These are phyloP conservation scores for Suhomyces sp. DNA, from an alignment of 805 yeast genomes.

Conservation along the genomic window DNA sequence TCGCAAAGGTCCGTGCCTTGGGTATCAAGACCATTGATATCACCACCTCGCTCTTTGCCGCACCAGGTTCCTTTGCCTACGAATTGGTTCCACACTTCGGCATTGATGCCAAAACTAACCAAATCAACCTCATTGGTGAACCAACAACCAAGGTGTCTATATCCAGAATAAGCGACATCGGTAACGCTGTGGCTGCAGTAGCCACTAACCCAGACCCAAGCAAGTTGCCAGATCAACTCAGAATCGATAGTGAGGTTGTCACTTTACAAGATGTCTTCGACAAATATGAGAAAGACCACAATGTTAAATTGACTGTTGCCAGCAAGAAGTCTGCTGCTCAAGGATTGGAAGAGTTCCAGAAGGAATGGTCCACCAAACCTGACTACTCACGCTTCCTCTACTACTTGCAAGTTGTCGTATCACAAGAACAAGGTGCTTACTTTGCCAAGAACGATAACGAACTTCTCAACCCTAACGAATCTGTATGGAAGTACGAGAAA, in stretches of 20 bases:
- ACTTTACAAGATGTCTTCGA: slow-evolving; percentile 37
- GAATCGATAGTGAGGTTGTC: slow-evolving; percentile 41
- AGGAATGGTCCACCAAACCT: slow-evolving; percentile 13
- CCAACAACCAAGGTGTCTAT: slow-evolving; percentile 34
- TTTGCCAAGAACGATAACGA: slow-evolving; percentile 36
- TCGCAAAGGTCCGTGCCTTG: slow-evolving; percentile 14
- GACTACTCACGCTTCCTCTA: slow-evolving; percentile 36
- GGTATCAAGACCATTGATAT: slow-evolving; percentile 45
- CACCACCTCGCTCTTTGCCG: slow-evolving; percentile 36
- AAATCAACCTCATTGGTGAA: slow-evolving; percentile 39
- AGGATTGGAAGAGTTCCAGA: slow-evolving; percentile 28
- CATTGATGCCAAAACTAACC: slow-evolving; percentile 30
- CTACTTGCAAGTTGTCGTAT: slow-evolving; percentile 28
- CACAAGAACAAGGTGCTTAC: slow-evolving; percentile 41
- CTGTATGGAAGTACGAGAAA: slow-evolving; percentile 43
- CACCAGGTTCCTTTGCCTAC: slow-evolving; percentile 32
- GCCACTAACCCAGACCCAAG: slow-evolving; percentile 24
- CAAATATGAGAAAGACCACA: slow-evolving; percentile 39
- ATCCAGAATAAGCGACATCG: slow-evolving; percentile 25
- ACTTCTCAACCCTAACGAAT: slow-evolving; percentile 44
- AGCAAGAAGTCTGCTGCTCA: slow-evolving; percentile 19
- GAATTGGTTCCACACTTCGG: slow-evolving; percentile 37
- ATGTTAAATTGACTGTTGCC: slow-evolving; percentile 19
- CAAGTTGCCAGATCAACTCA: slow-evolving; percentile 42
- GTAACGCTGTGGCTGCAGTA: slow-evolving; percentile 13